Percentiles rank a stretch among this genome's conserved stretches.
Evolutionary conservation across 768 basidiomycete species (phyloP).

Genomic region (Phanerodontia chrysosporium): DNA sequence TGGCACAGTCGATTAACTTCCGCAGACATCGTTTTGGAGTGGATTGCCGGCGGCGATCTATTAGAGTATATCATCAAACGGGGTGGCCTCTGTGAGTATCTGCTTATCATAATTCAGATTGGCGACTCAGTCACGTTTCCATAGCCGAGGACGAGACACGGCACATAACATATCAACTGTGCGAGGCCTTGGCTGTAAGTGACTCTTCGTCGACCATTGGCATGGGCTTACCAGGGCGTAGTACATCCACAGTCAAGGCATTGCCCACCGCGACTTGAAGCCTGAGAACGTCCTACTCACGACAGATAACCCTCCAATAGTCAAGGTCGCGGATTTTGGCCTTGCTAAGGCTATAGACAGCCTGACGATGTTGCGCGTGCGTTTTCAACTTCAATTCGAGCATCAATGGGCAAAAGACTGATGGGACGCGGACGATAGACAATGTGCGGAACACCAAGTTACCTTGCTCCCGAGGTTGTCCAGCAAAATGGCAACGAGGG

Average conservation of each 20-base stretch:
- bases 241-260: constrained; percentile 71
- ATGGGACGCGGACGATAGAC: constrained; percentile 51
- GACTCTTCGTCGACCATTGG: neutral
- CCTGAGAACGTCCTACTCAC: constrained; percentile 93
- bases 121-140: no score
- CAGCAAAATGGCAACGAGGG: constrained; percentile 58
- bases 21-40: constrained; percentile 78
- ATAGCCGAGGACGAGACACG: constrained; percentile 53
- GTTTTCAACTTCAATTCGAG: no score
- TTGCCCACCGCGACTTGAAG: constrained; percentile 92
- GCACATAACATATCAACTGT: constrained; percentile 79
- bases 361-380: constrained; percentile 68
- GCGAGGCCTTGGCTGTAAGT: constrained; percentile 69
- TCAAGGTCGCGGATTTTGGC: constrained; percentile 96
- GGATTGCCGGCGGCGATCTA: constrained; percentile 84
- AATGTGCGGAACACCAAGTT: constrained; percentile 95
- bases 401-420: no score
- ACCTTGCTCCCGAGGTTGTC: constrained; percentile 92
- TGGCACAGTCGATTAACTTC: constrained; percentile 28
- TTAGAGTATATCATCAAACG: constrained; percentile 69
- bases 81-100: constrained; percentile 55
- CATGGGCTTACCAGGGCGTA: constrained; percentile 13
- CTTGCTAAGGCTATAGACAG: constrained; percentile 89
- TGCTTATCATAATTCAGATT: neutral
- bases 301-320: constrained; percentile 54